Evolutionary conservation across 176 grass and related monocot genomes (phyloP), one percentile per base, ranked within the genome.

Genomic region (Rhipidocladum racemiflorum): DNA sequence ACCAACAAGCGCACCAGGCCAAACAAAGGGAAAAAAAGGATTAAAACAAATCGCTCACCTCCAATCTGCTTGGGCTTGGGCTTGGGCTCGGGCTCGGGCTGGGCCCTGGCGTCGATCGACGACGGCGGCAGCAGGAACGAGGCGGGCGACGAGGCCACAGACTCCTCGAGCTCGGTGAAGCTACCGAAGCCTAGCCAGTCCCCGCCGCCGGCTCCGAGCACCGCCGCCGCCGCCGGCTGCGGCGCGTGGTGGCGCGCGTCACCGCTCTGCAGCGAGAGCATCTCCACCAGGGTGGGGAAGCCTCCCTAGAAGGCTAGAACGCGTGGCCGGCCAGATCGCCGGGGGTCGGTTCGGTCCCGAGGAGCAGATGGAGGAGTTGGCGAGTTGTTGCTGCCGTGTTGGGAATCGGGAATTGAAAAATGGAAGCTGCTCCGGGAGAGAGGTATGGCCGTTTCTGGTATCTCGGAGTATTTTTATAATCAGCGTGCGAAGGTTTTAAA

Each of bases 101-200:
- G 82, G 32, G 51, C 87, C 70, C 86, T 86, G 17, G 30, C 60
- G 23, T 92, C 90, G 28, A 88, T 70, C 25, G 61, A 62, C 61
- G 78, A 42, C 49, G 85, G 29, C 69, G 70, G 85, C 20, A 81
- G 70, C 51, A 81, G 62, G 70, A 87, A 87, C 48, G 71, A 61
- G 69, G 85, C 68, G 14, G 85, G 25, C 46, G 77, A 80, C 59
- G 69, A 53, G 48, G 46, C 70, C 70, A 55, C 61, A 4, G 71
- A 56, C 29, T 57, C 83, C 38, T 83, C 74, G n/a, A 85, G 85
- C 69, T 87, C 85, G 6, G 59, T 12, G 65, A 65, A 73, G 39
- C 61, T 76, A 27, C 13, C 65, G 57, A 78, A 86, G 74, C 70
- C 81, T 75, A 92, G 55, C 90, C 86, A 92, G 62, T 92, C 83